phyloP scores from a whole-genome alignment of 129 eudicot species.

The Flaveria robusta region DNA sequence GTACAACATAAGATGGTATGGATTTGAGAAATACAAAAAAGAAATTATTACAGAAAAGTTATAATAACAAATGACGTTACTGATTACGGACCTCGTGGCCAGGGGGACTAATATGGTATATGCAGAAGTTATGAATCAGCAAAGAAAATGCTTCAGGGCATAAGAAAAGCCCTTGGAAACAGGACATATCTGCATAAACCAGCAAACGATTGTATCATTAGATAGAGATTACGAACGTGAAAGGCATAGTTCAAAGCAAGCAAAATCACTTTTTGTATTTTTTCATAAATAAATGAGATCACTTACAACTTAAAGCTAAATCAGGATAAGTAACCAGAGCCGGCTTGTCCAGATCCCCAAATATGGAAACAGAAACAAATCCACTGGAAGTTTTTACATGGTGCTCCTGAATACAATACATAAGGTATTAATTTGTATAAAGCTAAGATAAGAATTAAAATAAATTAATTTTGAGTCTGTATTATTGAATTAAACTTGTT shows the following conservation, averaged over 20 bases:
- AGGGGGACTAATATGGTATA: conserved; percentile 94
- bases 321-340: conserved; percentile 91
- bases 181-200: conserved; percentile 72
- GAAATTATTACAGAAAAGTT: not conserved
- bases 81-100: conserved; percentile 85
- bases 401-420: conserved; percentile 63
- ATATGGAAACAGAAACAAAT: conserved; percentile 69
- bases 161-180: conserved; percentile 91
- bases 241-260: conserved; percentile 15
- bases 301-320: conserved; percentile 84
- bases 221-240: not conserved
- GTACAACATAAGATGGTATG: conserved; percentile 42
- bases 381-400: conserved; percentile 74
- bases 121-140: conserved; percentile 92
- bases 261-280: not conserved
- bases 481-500: conserved; percentile 6
- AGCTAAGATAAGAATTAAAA: not conserved
- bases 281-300: conserved; percentile 13
- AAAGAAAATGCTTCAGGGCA: conserved; percentile 94
- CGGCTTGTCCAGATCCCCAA: conserved; percentile 89
- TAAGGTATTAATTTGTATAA: conserved; percentile 14
- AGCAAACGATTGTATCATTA: conserved; percentile 11
- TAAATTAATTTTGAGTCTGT: not conserved
- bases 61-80: conserved; percentile 1
- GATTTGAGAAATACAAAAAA: not conserved